Base-by-base conservation (phyloP, 2,329 filamentous ascomycete species). In the Thielaviopsis cerberus region DNA sequence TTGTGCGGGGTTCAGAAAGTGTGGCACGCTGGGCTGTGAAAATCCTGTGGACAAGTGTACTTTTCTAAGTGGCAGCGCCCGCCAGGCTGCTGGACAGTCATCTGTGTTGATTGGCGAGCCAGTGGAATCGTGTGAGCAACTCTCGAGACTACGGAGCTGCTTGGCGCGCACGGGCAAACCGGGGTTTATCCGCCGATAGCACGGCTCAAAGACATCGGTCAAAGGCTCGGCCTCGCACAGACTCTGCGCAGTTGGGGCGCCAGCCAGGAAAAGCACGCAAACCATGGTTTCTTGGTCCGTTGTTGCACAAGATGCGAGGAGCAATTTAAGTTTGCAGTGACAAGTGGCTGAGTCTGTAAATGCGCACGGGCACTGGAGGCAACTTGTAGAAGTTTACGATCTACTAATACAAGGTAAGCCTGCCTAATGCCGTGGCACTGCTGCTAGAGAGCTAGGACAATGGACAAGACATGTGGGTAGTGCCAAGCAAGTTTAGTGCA, bases 181-280 rank as follows among this genome's bases (percentile, higher is more conserved):
- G 15, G 37, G 15, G 8, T 57, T 51, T 10, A 57, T 53, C 4
- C 56, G 56, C 15, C 37, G 23, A n/a, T 53, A 57, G 34, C 56
- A 57, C 13, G 51, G 56, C 30, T 57, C 51, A 22, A 57, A 57
- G 24, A 22, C 22, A 25, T 45, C 22, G 17, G 53, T 4, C 22
- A 57, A 17, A n/a, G 3, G 5, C n/a, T 22, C 41, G n/a, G 15
- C 22, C 10, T 22, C 15, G 41, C 20, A 22, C 1, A 48, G n/a
- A 48, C 1, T 20, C 41, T 20, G 15, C 15, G n/a, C 34, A 3
- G 62, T 17, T 64, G 66, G 17, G 67, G 64, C 7, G 70, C 70
- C 17, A 69, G 65, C 8, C 67, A 70, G 22, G 41, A 48, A n/a
- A 11, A 48, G 41, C 41, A 48, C 41, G 41, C 41, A n/a, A 7